phyloP scores from a whole-genome alignment of 1,284 basidiomycete genomes.

The Anthracocystis panici-leucophaei region DNA sequence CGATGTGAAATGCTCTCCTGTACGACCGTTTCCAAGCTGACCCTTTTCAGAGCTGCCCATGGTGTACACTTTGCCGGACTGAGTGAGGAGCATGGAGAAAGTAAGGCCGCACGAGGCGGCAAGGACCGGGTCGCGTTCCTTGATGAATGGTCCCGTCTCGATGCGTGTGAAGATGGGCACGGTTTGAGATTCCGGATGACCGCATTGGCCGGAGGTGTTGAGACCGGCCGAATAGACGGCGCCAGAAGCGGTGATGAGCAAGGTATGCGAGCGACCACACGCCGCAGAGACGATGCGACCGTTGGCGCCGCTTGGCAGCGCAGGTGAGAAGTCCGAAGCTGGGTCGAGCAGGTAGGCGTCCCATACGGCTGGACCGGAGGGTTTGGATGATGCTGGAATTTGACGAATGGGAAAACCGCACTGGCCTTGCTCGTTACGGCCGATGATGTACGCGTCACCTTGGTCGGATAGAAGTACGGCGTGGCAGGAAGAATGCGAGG shows the following conservation, averaged over 20 bases:
- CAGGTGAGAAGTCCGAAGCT: constrained; percentile 58
- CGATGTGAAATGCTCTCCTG: constrained; percentile 86
- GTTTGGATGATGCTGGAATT: constrained; percentile 66
- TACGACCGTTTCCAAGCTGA: constrained; percentile 89
- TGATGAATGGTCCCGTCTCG: constrained; percentile 71
- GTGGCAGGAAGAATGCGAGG: constrained; percentile 58
- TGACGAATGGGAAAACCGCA: constrained; percentile 62
- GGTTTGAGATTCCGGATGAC: constrained; percentile 75
- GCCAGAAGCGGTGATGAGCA: constrained; percentile 85
- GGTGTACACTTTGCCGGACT: constrained; percentile 83
- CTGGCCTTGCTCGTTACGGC: constrained; percentile 76
- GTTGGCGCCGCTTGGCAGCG: constrained; percentile 75
- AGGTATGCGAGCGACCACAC: constrained; percentile 82
- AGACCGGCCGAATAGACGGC: constrained; percentile 85
- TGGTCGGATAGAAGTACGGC: constrained; percentile 70
- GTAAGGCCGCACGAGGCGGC: constrained; percentile 83
- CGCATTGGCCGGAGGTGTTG: constrained; percentile 89
- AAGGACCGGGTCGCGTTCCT: constrained; percentile 76
- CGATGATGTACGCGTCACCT: constrained; percentile 87
- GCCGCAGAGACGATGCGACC: constrained; percentile 84
- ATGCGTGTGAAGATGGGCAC: constrained; percentile 81
- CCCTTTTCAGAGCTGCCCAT: constrained; percentile 93
- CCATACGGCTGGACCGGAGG: constrained; percentile 75
- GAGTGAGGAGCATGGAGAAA: constrained; percentile 85
- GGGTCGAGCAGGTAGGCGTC: constrained; percentile 72